Conservation (phyloP, 768 basidiomycete genomes). For the Suillus clintonianus region DNA sequence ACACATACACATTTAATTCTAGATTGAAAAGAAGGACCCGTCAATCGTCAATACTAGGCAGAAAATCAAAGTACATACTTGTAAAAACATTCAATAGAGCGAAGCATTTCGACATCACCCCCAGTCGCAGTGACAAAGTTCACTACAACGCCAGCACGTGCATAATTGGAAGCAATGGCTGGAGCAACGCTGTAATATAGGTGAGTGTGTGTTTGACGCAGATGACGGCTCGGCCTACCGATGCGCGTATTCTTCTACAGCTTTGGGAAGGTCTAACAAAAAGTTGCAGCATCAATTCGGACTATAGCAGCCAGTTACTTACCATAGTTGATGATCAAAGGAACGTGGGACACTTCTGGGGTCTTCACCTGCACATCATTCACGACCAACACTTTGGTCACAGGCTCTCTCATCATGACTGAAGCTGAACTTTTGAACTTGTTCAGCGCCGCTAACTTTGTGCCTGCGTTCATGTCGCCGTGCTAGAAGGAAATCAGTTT, state of each 20-base stretch:
- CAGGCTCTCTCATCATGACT: constrained; percentile 62
- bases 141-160: constrained; percentile 88
- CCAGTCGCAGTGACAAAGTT: constrained; percentile 98
- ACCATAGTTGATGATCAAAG: constrained; percentile 96
- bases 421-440: constrained; percentile 70
- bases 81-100: constrained; percentile 98
- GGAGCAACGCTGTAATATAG: constrained; percentile 66
- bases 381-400: constrained; percentile 81
- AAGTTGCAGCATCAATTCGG: constrained; percentile 7
- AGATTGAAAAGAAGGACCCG: constrained; percentile 12
- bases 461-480: constrained; percentile 87
- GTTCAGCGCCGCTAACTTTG: constrained; percentile 79
- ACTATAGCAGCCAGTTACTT: constrained; percentile 13
- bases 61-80: constrained; percentile 54
- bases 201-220: constrained; percentile 8
- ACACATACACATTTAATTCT: constrained; percentile 88
- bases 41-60: neutral
- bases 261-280: constrained; percentile 79
- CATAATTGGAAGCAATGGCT: constrained; percentile 81
- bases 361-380: constrained; percentile 93
- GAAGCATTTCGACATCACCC: constrained; percentile 97
- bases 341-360: constrained; percentile 86
- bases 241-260: constrained; percentile 96
- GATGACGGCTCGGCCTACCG: constrained; percentile 51
- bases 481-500: constrained; percentile 55